Conservation (phyloP, 2,329 filamentous ascomycete species). For the Trichoderma koningiopsis region DNA sequence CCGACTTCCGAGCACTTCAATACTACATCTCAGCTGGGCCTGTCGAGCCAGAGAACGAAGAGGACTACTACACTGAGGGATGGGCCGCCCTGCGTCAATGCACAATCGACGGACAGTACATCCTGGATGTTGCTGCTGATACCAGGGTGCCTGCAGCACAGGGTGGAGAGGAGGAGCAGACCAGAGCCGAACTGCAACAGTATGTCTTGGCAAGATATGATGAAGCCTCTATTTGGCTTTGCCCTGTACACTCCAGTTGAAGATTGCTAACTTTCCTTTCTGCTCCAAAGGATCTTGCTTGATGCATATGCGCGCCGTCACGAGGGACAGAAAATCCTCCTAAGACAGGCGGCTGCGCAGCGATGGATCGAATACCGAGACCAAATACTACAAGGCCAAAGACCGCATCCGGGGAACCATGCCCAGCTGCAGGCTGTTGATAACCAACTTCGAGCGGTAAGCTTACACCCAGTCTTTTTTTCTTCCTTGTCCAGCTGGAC, state of each 20-base stretch:
- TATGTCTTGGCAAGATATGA: conserved; percentile 39
- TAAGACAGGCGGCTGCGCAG: conserved; percentile 62
- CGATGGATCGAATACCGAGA: conserved; percentile 60
- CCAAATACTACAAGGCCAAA: conserved; percentile 54
- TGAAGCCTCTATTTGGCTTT: not conserved
- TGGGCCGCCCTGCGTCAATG: conserved; percentile 65
- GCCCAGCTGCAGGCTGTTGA: conserved; percentile 57
- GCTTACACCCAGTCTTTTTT: conserved; percentile 30
- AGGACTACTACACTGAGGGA: conserved; percentile 65
- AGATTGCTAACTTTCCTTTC: conserved; percentile 4
- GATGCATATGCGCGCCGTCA: conserved; percentile 64
- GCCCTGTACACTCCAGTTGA: not conserved
- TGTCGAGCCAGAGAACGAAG: conserved; percentile 54
- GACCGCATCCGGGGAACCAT: conserved; percentile 50
- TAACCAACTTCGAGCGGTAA: conserved; percentile 58
- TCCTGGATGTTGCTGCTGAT: conserved; percentile 65
- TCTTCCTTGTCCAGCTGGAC: not conserved
- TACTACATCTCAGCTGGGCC: conserved; percentile 62
- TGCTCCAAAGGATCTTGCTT: conserved; percentile 52
- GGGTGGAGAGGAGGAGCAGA: conserved; percentile 61
- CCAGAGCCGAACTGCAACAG: conserved; percentile 65
- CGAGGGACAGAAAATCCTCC: conserved; percentile 65
- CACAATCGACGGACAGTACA: conserved; percentile 63
- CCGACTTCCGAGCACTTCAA: conserved; percentile 64
- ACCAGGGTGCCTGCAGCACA: conserved; percentile 56